These are phyloP conservation scores for Nicotiana benthamiana DNA, from an alignment of 257 asterid species.

Conservation along the genomic window DNA sequence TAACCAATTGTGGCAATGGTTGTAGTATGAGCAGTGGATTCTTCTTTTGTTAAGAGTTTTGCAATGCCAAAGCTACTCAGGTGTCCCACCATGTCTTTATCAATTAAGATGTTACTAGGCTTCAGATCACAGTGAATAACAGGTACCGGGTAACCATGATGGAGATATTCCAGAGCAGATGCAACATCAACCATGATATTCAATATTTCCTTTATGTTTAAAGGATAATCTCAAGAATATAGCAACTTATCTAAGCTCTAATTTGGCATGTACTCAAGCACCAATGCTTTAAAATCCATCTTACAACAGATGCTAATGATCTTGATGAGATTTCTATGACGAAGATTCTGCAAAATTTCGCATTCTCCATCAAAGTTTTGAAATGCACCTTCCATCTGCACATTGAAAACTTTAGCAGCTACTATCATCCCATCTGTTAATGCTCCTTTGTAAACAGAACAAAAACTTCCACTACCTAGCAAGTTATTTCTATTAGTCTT, in stretches of 20 bases:
- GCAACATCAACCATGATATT: no score
- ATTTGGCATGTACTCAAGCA: slow-evolving; percentile 28
- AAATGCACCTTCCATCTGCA: slow-evolving; percentile 1
- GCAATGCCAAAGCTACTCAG: slow-evolving; percentile 27
- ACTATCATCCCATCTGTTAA: not conserved
- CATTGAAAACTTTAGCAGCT: not conserved
- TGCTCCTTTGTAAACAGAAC: not conserved
- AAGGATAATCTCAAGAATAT: not conserved
- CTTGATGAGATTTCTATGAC: slow-evolving; percentile 24
- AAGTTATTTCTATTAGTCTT: not conserved
- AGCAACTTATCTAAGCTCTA: slow-evolving; percentile 27
- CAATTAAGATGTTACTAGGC: slow-evolving; percentile 17
- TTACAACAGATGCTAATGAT: slow-evolving; percentile 26
- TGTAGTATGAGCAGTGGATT: slow-evolving; percentile 9
- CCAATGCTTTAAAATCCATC: slow-evolving; percentile 24
- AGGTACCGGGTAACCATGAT: no score
- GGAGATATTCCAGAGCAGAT: no score
- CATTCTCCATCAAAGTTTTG: not conserved
- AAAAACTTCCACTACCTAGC: slow-evolving; percentile 3
- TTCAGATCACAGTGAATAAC: no score
- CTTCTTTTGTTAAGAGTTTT: slow-evolving; percentile 14
- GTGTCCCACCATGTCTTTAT: slow-evolving; percentile 19
- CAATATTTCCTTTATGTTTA: not conserved
- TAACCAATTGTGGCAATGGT: slow-evolving; percentile 30
- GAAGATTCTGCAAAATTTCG: slow-evolving; percentile 9